These are phyloP conservation scores for Lipomyces starkeyi DNA, from an alignment of 805 yeast species.

Conservation along the genomic window DNA sequence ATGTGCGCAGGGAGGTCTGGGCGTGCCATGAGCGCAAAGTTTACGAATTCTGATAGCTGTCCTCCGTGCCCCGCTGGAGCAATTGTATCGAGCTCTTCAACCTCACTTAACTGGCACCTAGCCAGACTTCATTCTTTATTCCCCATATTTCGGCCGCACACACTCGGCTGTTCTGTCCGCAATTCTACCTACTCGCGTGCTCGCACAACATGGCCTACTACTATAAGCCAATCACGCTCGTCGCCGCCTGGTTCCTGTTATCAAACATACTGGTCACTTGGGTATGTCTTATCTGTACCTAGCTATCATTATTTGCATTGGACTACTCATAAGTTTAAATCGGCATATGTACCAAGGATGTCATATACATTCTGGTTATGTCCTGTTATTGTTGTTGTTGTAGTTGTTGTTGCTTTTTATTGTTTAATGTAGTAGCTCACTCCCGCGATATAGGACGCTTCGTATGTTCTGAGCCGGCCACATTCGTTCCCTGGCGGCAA, in stretches of 20 bases:
- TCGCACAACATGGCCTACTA: conserved; percentile 23
- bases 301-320: not conserved
- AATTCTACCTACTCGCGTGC: not conserved
- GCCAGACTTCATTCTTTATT: not conserved
- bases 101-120: not conserved
- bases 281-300: conserved; percentile 20
- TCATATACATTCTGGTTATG: too few relatives aligned
- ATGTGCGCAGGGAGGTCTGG: too few relatives aligned
- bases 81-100: too few relatives aligned
- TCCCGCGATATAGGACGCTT: conserved; percentile 23
- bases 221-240: conserved; percentile 22
- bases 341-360: not conserved
- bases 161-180: not conserved
- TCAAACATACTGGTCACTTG: conserved; percentile 28
- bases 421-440: not conserved
- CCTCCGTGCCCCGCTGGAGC: too few relatives aligned
- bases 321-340: not conserved
- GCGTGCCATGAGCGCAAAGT: too few relatives aligned
- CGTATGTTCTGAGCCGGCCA: conserved; percentile 31
- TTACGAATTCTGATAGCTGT: too few relatives aligned
- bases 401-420: not conserved
- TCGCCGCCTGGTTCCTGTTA: conserved; percentile 28
- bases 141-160: not conserved
- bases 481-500: conserved; percentile 37
- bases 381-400: not conserved